These are phyloP conservation scores for Albizia julibrissin DNA, from an alignment of 306 rosid species.

Conservation along the genomic window DNA sequence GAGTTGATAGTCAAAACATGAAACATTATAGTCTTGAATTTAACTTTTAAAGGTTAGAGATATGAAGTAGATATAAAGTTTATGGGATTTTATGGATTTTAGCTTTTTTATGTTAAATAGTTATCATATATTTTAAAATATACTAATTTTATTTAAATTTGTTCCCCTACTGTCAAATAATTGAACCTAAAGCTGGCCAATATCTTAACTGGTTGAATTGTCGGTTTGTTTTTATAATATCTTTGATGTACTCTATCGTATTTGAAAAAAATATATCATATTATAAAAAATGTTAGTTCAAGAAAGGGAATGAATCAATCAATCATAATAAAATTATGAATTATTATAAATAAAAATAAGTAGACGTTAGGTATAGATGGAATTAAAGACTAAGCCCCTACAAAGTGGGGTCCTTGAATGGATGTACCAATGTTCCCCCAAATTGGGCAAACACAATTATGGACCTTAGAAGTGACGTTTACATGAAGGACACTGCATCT, in stretches of 20 bases:
- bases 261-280: not conserved
- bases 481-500: not conserved
- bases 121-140: too few species aligned
- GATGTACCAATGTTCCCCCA: not conserved
- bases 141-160: too few species aligned
- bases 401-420: not conserved
- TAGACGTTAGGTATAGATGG: not conserved
- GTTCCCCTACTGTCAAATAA: not conserved
- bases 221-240: not conserved
- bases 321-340: not conserved
- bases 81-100: too few species aligned
- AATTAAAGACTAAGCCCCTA: not conserved
- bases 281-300: not conserved
- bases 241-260: not conserved
- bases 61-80: too few species aligned
- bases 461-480: not conserved
- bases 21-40: too few species aligned
- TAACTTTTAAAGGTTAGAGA: too few species aligned
- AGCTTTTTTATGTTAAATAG: too few species aligned
- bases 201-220: not conserved
- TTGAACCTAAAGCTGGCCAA: not conserved
- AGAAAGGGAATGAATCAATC: not conserved
- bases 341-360: not conserved
- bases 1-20: too few species aligned
- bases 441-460: not conserved